These are phyloP conservation scores for Parathielavia appendiculata DNA, from an alignment of 495 filamentous ascomycete genomes.

Conservation along the genomic window DNA sequence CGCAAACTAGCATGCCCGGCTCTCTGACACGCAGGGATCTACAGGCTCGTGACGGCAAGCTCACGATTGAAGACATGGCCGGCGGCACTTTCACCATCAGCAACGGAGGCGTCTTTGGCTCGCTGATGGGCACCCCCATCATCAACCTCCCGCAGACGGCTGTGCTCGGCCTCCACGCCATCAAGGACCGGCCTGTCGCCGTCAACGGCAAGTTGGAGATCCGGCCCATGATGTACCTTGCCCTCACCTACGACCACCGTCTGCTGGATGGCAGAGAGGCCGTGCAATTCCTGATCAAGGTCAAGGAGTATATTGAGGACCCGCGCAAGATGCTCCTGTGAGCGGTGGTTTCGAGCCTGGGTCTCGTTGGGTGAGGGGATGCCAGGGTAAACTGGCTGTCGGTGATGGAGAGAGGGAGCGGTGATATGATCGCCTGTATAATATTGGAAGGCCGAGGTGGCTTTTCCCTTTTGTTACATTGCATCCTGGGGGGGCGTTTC, in stretches of 20 bases:
- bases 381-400: neutral
- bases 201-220: conserved; percentile 91
- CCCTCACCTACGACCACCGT: conserved; percentile 95
- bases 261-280: conserved; percentile 93
- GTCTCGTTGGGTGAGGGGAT: neutral
- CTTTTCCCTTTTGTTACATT: conserved; percentile 5
- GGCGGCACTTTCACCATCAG: conserved; percentile 98
- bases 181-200: conserved; percentile 88
- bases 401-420: neutral
- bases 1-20: neutral
- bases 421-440: conserved; percentile 23
- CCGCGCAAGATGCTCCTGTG: conserved; percentile 82
- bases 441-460: conserved; percentile 10
- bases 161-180: conserved; percentile 94
- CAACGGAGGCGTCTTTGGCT: conserved; percentile 71
- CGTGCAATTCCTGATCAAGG: conserved; percentile 94
- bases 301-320: conserved; percentile 98
- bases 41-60: conserved; percentile 87
- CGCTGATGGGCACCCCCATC: conserved; percentile 95
- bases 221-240: conserved; percentile 98
- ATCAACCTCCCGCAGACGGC: conserved; percentile 97
- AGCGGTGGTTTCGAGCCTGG: neutral
- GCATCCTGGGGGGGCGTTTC: conserved; percentile 17
- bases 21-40: conserved; percentile 13
- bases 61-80: conserved; percentile 99